phyloP scores from a whole-genome alignment of 1,284 basidiomycete species.

The Ganoderma lingzhi region DNA sequence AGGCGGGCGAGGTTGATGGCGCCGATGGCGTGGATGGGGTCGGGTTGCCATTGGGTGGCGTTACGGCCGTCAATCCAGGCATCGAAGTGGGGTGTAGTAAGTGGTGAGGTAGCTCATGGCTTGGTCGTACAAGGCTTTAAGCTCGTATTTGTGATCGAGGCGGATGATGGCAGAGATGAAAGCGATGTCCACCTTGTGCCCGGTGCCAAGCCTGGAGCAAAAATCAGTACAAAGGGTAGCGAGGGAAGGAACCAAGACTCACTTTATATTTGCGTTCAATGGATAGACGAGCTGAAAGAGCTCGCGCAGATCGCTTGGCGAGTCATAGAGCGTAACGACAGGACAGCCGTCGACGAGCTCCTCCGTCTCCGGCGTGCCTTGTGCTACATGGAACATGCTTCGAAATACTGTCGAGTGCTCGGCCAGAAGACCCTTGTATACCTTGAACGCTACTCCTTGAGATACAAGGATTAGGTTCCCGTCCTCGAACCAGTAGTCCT shows the following conservation, averaged over 20 bases:
- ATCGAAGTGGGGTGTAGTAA: slow-evolving; percentile 22
- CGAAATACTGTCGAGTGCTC: slow-evolving; percentile 33
- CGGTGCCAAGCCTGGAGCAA: neutral
- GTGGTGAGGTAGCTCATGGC: slow-evolving; percentile 14
- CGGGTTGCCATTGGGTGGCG: slow-evolving; percentile 12
- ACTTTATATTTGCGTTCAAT: slow-evolving; percentile 9
- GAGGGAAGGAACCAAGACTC: neutral
- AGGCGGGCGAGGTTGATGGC: slow-evolving; percentile 25
- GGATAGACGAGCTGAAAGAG: slow-evolving; percentile 20
- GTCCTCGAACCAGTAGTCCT: slow-evolving; percentile 31
- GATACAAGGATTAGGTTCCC: slow-evolving; percentile 35
- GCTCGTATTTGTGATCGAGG: slow-evolving; percentile 28
- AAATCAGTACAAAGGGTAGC: neutral
- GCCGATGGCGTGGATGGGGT: slow-evolving; percentile 21
- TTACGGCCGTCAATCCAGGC: slow-evolving; percentile 12
- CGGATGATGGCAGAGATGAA: slow-evolving; percentile 23
- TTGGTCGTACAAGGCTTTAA: slow-evolving; percentile 17
- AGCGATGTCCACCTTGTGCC: slow-evolving; percentile 12
- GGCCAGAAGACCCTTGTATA: slow-evolving; percentile 31
- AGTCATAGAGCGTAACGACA: slow-evolving; percentile 29
- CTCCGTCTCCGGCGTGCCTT: slow-evolving; percentile 20
- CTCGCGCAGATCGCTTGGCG: slow-evolving; percentile 19
- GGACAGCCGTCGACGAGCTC: slow-evolving; percentile 27
- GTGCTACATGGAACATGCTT: slow-evolving; percentile 30
- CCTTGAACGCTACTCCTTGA: slow-evolving; percentile 20